Evolutionary conservation across 208 protist genomes (phyloP), one percentile per base, ranked within the genome.

Genomic region (Wallacemonas collosoma): DNA sequence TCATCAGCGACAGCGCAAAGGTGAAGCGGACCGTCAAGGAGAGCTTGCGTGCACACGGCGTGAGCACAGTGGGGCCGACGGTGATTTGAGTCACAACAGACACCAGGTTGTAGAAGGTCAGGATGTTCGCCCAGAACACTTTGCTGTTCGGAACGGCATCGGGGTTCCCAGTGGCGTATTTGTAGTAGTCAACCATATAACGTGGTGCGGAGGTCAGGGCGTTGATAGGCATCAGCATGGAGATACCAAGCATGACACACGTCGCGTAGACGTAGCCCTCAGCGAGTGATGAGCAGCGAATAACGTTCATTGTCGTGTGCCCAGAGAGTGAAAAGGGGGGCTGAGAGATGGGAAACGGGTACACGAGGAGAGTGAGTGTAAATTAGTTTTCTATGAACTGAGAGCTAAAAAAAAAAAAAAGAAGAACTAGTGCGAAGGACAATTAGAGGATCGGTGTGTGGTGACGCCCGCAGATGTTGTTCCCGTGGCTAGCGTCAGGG

Each of bases 151-250:
- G 80, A 45, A 67, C 66, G 11, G 88, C 83, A 36, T 89, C n/a
- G 39, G 67, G 57, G 68, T 89, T 50, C 43, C 77, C 77, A 1
- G 88, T 82, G 2, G 91, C 85, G 65, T 91, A 95, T 70, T 89
- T 88, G 84, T 93, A 91, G 81, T 93, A 95, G 66, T 93, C 70
- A 3, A 87, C 41, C 78, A 97, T 95, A 77, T 94, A 98, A 9
- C 68, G 44, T 0, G 86, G 90, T 9, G 91, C 91, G 1, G 88
- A 94, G 41, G 89, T 90, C 43, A 97, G 83, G 44, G 86, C 84
- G 57, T 97, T 97, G 61, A 95, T 85, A 1, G 93, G 92, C 82
- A 97, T 96, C 17, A 98, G 77, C 51, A 92, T 72, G 15, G 91
- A 91, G 39, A 94, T 77, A 35, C 95, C 95, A n/a, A 94, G 80